Evolutionary conservation across 2,329 filamentous ascomycete species (phyloP).

Genomic region (Phoma sp.): DNA sequence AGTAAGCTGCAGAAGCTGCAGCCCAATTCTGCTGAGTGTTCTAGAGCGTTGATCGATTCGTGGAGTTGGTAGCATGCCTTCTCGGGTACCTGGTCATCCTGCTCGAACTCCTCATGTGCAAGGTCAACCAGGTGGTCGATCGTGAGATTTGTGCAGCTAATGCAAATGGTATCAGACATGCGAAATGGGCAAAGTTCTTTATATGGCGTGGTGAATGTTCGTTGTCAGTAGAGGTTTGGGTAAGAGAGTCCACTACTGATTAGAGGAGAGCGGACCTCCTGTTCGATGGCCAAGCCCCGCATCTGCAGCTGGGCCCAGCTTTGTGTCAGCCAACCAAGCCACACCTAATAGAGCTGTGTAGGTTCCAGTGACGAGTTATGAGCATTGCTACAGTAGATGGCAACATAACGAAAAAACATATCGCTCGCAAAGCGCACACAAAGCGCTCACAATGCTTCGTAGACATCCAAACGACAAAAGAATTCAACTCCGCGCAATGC

Average conservation of each 20-base stretch:
- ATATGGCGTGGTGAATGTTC: no score
- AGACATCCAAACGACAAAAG: neutral
- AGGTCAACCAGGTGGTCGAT: neutral
- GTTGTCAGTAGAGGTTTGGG: no score
- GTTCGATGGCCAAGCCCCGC: neutral
- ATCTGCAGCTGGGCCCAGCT: neutral
- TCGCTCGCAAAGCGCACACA: neutral
- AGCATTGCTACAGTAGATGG: neutral
- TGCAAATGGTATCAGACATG: no score
- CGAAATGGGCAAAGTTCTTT: no score
- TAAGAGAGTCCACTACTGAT: no score
- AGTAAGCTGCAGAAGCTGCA: neutral
- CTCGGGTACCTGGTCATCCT: neutral
- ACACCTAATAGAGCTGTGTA: neutral
- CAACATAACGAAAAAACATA: neutral
- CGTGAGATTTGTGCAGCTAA: neutral
- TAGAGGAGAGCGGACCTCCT: neutral
- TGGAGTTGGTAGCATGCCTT: neutral
- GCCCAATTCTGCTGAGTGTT: neutral
- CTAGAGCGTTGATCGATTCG: neutral
- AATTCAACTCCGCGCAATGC: neutral
- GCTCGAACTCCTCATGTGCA: neutral
- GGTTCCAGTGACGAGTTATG: neutral
- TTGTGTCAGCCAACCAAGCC: neutral
- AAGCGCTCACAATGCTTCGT: neutral